phyloP scores from a whole-genome alignment of 768 basidiomycete genomes.

The Rossbeevera mucosa region DNA sequence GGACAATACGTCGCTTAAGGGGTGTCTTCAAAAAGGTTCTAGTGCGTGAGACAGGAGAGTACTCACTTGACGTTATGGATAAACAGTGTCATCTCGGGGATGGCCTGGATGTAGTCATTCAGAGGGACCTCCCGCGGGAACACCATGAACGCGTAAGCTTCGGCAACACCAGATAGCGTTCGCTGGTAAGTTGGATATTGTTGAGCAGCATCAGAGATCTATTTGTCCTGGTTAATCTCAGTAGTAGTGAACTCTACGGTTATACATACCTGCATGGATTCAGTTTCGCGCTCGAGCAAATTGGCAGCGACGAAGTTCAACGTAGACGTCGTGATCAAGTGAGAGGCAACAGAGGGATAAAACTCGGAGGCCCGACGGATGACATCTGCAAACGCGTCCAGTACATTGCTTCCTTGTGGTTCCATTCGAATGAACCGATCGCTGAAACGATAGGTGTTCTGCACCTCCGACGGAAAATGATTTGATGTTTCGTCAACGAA shows the following conservation, averaged over 20 bases:
- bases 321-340: not conserved
- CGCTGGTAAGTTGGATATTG: not conserved
- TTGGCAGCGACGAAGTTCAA: not conserved
- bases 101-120: no score
- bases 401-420: not conserved
- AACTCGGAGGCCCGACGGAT: no score
- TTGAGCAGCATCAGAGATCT: not conserved
- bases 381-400: not conserved
- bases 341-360: not conserved
- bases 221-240: no score
- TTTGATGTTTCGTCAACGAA: not conserved
- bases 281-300: not conserved
- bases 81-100: no score
- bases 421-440: not conserved
- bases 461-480: not conserved
- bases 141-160: constrained; percentile 5
- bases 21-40: no score
- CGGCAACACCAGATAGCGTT: not conserved
- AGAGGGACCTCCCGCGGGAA: not conserved
- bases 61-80: no score
- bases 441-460: not conserved
- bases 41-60: no score
- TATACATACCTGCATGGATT: not conserved
- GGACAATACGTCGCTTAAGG: not conserved
- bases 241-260: no score